A percentile compares a stretch with the other conserved stretches of the same genome.
Evolutionary conservation across 2,329 filamentous ascomycete genomes (phyloP).

Genomic region (Alternaria solani): DNA sequence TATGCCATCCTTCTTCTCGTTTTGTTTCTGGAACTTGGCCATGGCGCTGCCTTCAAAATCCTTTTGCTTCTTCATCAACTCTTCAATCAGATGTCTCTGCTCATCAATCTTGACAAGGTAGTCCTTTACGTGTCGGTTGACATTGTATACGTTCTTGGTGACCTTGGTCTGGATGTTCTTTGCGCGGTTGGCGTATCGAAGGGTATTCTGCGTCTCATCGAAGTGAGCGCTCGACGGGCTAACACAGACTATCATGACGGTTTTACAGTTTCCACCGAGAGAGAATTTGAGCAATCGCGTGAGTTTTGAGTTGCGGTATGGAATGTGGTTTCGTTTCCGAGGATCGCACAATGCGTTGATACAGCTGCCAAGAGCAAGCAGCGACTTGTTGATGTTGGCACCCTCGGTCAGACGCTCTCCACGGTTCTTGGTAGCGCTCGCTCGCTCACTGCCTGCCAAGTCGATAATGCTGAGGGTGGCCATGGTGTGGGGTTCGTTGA

Average conservation of each 20-base stretch:
- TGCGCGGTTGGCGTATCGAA: constrained; percentile 95
- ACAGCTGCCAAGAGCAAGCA: constrained; percentile 92
- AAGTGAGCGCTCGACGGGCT: constrained; percentile 96
- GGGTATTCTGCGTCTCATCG: constrained; percentile 96
- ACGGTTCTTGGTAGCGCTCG: constrained; percentile 94
- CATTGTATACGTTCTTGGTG: constrained; percentile 98
- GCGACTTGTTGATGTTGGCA: constrained; percentile 98
- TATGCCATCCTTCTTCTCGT: constrained; percentile 80
- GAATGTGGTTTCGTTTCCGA: constrained; percentile 89
- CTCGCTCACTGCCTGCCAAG: constrained; percentile 92
- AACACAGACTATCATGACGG: constrained; percentile 99
- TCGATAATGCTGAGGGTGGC: constrained; percentile 98
- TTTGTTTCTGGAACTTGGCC: constrained; percentile 88
- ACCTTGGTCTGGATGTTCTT: constrained; percentile 99
- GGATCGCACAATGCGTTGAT: constrained; percentile 98
- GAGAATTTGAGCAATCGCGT: constrained; percentile 96
- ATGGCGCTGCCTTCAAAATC: constrained; percentile 84
- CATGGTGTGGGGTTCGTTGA: constrained; percentile 97
- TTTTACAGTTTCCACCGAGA: constrained; percentile 96
- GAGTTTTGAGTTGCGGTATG: constrained; percentile 97
- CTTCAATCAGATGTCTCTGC: constrained; percentile 95
- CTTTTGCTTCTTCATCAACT: constrained; percentile 91
- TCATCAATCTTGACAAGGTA: constrained; percentile 99
- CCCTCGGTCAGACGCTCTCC: constrained; percentile 91
- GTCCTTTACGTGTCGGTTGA: constrained; percentile 98